phyloP scores from a whole-genome alignment of 192 early-diverging fungal genomes.

The Gigaspora rosea region DNA sequence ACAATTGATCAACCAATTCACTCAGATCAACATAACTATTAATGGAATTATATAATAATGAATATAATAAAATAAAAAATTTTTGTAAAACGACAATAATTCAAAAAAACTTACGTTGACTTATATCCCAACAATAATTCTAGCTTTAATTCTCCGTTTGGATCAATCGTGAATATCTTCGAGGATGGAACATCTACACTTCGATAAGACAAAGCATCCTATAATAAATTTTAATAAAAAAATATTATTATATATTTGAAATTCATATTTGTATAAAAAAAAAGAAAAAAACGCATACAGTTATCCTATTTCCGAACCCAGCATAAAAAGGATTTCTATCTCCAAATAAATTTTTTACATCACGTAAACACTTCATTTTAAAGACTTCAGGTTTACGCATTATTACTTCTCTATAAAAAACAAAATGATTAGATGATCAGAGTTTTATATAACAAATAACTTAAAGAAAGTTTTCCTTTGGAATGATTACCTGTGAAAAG shows the following conservation, averaged over 20 bases:
- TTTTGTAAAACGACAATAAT: slow-evolving; percentile 2
- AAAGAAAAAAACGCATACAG: slow-evolving; percentile 42
- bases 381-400: slow-evolving; percentile 93
- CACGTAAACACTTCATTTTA: slow-evolving; percentile 93
- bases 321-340: slow-evolving; percentile 89
- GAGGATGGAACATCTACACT: slow-evolving; percentile 91
- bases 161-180: slow-evolving; percentile 96
- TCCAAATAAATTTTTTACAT: slow-evolving; percentile 87
- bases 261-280: background rate
- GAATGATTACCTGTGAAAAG: slow-evolving; percentile 71
- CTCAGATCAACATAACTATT: slow-evolving; percentile 75
- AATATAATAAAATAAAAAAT: too few species aligned
- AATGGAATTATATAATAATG: too few species aligned
- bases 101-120: slow-evolving; percentile 62
- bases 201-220: slow-evolving; percentile 92
- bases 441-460: background rate
- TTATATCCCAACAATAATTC: slow-evolving; percentile 85
- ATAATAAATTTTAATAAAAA: background rate
- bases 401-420: slow-evolving; percentile 76
- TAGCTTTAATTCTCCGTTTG: slow-evolving; percentile 86
- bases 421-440: background rate
- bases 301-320: slow-evolving; percentile 97
- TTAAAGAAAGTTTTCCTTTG: slow-evolving; percentile 5
- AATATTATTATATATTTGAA: background rate
- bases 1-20: slow-evolving; percentile 94